Evolutionary conservation across 73 alveolate genomes (phyloP).

Genomic region (Tetrahymena thermophila): DNA sequence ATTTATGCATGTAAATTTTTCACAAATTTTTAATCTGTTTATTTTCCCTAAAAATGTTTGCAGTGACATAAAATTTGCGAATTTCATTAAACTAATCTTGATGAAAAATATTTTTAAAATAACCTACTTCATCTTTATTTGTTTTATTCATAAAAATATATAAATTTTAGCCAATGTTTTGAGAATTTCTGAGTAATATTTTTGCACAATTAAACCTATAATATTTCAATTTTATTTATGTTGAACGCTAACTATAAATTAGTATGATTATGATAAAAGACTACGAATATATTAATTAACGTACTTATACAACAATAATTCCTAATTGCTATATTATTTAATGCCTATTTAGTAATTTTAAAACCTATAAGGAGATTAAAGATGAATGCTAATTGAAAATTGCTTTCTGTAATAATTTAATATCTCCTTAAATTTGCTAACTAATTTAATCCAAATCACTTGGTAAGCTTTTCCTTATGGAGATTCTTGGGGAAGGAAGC

Average conservation of each 20-base stretch:
- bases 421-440: neutral
- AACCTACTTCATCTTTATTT: neutral
- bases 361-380: neutral
- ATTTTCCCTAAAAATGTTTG: neutral
- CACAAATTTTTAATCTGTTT: no score
- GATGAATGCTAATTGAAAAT: neutral
- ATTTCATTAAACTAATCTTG: no score
- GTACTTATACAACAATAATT: neutral
- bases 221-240: neutral
- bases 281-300: neutral
- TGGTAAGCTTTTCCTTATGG: conserved; percentile 21
- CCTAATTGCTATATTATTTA: neutral
- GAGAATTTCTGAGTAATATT: neutral
- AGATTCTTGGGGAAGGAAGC: conserved; percentile 9
- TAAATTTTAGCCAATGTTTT: neutral
- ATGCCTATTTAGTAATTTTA: neutral
- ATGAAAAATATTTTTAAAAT: no score
- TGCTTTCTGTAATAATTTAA: neutral
- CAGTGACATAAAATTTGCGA: neutral
- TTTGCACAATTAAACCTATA: neutral
- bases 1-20: no score
- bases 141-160: no score
- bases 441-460: conserved; percentile 3
- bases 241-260: neutral
- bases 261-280: neutral